Percentiles rank a stretch among this genome's conserved stretches.
These are phyloP conservation scores for Usnea hakonensis DNA, from an alignment of 495 filamentous ascomycete species.

Conservation along the genomic window DNA sequence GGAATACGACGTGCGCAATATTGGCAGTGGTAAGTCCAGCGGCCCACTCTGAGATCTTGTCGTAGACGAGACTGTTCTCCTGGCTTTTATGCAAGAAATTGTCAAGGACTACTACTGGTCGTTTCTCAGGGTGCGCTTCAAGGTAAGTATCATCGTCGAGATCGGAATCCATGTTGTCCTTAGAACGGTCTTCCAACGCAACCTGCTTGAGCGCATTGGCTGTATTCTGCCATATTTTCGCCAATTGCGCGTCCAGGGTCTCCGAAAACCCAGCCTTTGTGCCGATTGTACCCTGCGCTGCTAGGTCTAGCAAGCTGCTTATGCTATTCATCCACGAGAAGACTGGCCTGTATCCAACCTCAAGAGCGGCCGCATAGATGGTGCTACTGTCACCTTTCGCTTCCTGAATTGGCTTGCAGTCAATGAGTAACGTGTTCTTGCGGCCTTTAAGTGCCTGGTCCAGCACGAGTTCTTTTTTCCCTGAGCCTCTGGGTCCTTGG, in stretches of 20 bases:
- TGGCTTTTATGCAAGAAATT: slow-evolving; percentile 82
- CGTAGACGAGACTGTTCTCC: slow-evolving; percentile 68
- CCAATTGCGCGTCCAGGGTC: slow-evolving; percentile 81
- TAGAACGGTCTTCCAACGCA: slow-evolving; percentile 58
- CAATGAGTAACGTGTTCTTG: slow-evolving; percentile 75
- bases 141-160: slow-evolving; percentile 82
- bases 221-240: slow-evolving; percentile 87
- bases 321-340: slow-evolving; percentile 97
- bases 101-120: slow-evolving; percentile 85
- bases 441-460: slow-evolving; percentile 73
- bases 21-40: slow-evolving; percentile 81
- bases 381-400: slow-evolving; percentile 84
- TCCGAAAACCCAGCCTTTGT: slow-evolving; percentile 94
- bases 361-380: slow-evolving; percentile 68
- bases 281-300: slow-evolving; percentile 86
- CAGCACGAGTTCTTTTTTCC: slow-evolving; percentile 79
- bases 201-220: slow-evolving; percentile 70
- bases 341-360: slow-evolving; percentile 87
- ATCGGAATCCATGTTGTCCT: slow-evolving; percentile 63
- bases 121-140: slow-evolving; percentile 76
- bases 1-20: slow-evolving; percentile 90
- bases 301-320: slow-evolving; percentile 84
- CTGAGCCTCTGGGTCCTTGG: slow-evolving; percentile 84
- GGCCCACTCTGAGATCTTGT: slow-evolving; percentile 89
- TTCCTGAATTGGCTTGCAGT: slow-evolving; percentile 91